These are phyloP conservation scores for Brasilioporus rufonigricans DNA, from an alignment of 768 basidiomycete species.

Conservation along the genomic window DNA sequence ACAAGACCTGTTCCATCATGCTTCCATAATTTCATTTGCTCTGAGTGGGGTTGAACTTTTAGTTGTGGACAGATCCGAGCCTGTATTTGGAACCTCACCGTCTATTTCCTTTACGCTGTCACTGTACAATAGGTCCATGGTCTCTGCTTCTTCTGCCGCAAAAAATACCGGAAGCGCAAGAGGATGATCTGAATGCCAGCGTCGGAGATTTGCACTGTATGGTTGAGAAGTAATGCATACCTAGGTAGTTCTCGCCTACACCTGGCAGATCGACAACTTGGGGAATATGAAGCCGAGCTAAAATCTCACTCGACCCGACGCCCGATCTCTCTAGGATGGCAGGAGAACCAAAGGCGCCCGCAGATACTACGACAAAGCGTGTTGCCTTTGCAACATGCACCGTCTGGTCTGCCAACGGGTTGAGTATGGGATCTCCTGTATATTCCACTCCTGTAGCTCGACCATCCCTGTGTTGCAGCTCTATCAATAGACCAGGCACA, in stretches of 20 bases:
- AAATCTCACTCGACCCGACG: conserved; percentile 52
- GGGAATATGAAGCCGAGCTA: conserved; percentile 47
- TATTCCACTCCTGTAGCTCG: conserved; percentile 52
- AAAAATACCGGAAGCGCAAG: conserved; percentile 33
- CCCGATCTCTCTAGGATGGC: conserved; percentile 62
- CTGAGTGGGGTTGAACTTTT: conserved; percentile 17
- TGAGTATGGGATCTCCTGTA: conserved; percentile 29
- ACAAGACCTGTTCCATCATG: conserved; percentile 45
- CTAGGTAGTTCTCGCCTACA: conserved; percentile 70
- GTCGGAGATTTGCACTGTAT: neutral
- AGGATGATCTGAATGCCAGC: conserved; percentile 28
- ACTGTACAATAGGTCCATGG: conserved; percentile 47
- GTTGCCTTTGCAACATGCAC: conserved; percentile 35
- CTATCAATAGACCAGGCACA: neutral
- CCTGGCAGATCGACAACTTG: conserved; percentile 64
- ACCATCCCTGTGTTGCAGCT: conserved; percentile 17
- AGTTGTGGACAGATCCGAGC: conserved; percentile 8
- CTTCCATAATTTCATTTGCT: conserved; percentile 34
- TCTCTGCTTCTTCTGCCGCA: conserved; percentile 44
- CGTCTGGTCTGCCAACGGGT: conserved; percentile 23
- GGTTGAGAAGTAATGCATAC: conserved; percentile 25
- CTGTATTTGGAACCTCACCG: conserved; percentile 34
- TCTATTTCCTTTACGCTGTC: conserved; percentile 37
- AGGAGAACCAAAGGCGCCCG: conserved; percentile 55
- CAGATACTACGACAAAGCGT: conserved; percentile 47